These are phyloP conservation scores for Diaporthe citriasiana DNA, from an alignment of 2,329 filamentous ascomycete species.

Conservation along the genomic window DNA sequence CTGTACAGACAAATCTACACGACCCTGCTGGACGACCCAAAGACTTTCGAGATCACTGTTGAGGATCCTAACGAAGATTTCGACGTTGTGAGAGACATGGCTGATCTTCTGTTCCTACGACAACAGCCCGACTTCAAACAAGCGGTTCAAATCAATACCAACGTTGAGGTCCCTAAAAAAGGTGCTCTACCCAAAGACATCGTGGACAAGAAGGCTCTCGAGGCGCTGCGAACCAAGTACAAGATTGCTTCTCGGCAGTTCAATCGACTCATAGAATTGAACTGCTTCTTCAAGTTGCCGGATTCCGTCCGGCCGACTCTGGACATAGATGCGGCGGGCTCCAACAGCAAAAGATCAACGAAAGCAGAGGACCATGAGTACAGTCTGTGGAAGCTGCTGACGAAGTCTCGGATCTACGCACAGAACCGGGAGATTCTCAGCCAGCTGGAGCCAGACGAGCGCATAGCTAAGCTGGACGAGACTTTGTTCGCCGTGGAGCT, in stretches of 20 bases:
- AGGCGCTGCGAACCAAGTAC: slow-evolving; percentile 68
- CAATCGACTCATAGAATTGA: slow-evolving; percentile 80
- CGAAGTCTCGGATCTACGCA: slow-evolving; percentile 82
- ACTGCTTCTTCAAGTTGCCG: slow-evolving; percentile 74
- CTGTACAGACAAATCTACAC: slow-evolving; percentile 87
- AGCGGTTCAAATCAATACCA: slow-evolving; percentile 66
- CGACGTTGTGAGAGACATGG: slow-evolving; percentile 82
- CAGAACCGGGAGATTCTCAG: slow-evolving; percentile 80
- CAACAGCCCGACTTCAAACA: slow-evolving; percentile 69
- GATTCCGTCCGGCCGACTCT: slow-evolving; percentile 66
- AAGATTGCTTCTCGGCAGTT: slow-evolving; percentile 88
- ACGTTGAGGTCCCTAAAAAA: slow-evolving; percentile 62
- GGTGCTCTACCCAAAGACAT: slow-evolving; percentile 66
- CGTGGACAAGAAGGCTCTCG: slow-evolving; percentile 69
- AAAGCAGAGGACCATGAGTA: slow-evolving; percentile 74
- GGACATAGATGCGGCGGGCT: slow-evolving; percentile 56
- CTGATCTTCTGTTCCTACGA: slow-evolving; percentile 77
- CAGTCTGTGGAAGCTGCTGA: slow-evolving; percentile 79
- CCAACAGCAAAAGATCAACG: slow-evolving; percentile 52
- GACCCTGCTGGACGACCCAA: slow-evolving; percentile 74
- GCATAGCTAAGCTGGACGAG: slow-evolving; percentile 79
- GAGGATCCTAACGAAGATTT: slow-evolving; percentile 94
- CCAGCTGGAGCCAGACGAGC: slow-evolving; percentile 77
- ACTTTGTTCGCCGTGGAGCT: slow-evolving; percentile 77
- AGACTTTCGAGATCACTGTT: slow-evolving; percentile 87